Conservation (phyloP, 495 filamentous ascomycete genomes). For the Apodospora peruviana region DNA sequence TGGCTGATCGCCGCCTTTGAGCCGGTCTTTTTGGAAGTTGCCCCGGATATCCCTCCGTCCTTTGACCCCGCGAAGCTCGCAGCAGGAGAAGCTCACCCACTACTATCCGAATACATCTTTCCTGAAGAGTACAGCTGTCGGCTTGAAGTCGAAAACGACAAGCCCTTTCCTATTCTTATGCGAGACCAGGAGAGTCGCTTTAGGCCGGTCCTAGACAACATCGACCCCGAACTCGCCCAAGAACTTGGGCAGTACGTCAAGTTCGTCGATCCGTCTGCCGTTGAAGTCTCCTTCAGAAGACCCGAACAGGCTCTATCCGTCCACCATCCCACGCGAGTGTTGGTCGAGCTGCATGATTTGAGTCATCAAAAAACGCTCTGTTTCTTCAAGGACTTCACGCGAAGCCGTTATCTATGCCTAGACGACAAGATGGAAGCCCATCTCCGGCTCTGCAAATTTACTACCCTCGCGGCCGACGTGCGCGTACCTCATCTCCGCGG, state of each 20-base stretch:
- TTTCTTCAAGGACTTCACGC: slow-evolving; percentile 9
- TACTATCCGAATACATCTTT: slow-evolving; percentile 16
- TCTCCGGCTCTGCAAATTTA: slow-evolving; percentile 4
- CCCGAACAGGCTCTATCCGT: slow-evolving; percentile 6
- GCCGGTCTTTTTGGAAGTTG: slow-evolving; percentile 11
- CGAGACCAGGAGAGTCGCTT: slow-evolving; percentile 3
- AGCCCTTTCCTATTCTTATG: slow-evolving; percentile 6
- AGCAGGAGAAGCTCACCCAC: slow-evolving; percentile 10
- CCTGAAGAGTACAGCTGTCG: slow-evolving; percentile 9
- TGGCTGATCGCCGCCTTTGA: slow-evolving; percentile 9
- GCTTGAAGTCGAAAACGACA: slow-evolving; percentile 11
- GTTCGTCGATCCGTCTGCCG: slow-evolving; percentile 6
- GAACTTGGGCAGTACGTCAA: slow-evolving; percentile 2
- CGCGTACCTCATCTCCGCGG: slow-evolving; percentile 2
- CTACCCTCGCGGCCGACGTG: background rate
- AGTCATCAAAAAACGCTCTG: slow-evolving; percentile 6
- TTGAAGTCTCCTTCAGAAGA: slow-evolving; percentile 8
- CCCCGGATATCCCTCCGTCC: slow-evolving; percentile 10
- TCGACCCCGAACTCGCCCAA: slow-evolving; percentile 4
- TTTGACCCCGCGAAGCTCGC: slow-evolving; percentile 13
- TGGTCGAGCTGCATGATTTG: slow-evolving; percentile 9
- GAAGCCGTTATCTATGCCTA: background rate
- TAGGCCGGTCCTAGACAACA: background rate
- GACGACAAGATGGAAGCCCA: slow-evolving; percentile 5
- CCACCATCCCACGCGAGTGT: slow-evolving; percentile 4